Percentiles rank a stretch among this genome's conserved stretches.
Conservation (phyloP, 768 basidiomycete species). For the Hericium coralloides region DNA sequence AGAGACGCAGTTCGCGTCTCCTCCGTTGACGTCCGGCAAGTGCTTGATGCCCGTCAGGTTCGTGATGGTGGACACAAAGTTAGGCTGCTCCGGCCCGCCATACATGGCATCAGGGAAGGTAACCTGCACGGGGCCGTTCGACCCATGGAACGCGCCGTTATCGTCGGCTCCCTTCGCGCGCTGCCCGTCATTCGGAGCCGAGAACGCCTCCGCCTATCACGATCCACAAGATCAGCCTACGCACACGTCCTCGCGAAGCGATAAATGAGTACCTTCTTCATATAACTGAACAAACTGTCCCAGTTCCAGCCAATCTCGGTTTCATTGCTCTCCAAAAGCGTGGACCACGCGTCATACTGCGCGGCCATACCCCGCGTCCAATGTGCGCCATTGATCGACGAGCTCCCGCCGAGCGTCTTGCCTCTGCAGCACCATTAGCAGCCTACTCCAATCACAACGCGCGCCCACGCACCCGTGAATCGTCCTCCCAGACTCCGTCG, state of each 20-base stretch:
- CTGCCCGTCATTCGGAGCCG: neutral
- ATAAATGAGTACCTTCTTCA: neutral
- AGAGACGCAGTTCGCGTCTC: neutral
- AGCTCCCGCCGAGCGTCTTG: constrained; percentile 29
- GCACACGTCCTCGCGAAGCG: neutral
- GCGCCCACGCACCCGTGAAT: neutral
- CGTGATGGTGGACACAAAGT: constrained; percentile 35
- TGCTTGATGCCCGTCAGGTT: neutral
- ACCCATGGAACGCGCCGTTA: constrained; percentile 42
- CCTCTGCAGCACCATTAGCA: constrained; percentile 19
- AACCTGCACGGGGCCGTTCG: constrained; percentile 45
- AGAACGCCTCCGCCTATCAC: neutral
- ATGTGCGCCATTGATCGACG: constrained; percentile 40
- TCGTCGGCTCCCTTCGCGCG: neutral
- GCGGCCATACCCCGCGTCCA: constrained; percentile 36
- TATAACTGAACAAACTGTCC: neutral
- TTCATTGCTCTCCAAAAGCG: constrained; percentile 22
- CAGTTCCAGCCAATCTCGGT: constrained; percentile 18
- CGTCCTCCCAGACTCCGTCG: neutral
- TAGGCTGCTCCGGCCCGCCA: constrained; percentile 43
- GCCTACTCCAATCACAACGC: neutral
- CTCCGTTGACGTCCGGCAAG: neutral
- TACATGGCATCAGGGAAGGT: constrained; percentile 46
- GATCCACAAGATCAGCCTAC: neutral
- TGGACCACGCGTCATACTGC: constrained; percentile 37